phyloP scores from a whole-genome alignment of 1,284 basidiomycete genomes.

The Sanghuangporus baumii region DNA sequence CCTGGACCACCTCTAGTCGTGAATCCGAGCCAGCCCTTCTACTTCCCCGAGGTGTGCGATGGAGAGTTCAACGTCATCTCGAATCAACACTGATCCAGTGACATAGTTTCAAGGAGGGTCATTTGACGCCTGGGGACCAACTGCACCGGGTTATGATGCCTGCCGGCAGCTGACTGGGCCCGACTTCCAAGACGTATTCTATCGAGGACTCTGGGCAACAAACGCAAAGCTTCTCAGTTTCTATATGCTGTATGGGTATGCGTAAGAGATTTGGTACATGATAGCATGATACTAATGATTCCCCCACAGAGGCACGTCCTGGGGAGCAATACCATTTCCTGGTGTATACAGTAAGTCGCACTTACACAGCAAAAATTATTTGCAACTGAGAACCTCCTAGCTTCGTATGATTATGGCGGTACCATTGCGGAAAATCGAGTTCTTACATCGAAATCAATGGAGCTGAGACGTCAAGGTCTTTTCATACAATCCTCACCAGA shows the following conservation, averaged over 20 bases:
- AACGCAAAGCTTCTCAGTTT: conserved; percentile 28
- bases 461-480: conserved; percentile 68
- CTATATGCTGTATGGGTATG: conserved; percentile 31
- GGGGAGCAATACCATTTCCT: conserved; percentile 28
- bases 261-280: conserved; percentile 24
- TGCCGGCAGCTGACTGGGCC: conserved; percentile 26
- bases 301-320: conserved; percentile 25
- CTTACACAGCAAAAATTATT: neutral
- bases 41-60: conserved; percentile 28
- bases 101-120: conserved; percentile 34
- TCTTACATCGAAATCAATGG: conserved; percentile 62
- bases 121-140: conserved; percentile 25
- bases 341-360: conserved; percentile 29
- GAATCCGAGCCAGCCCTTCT: conserved; percentile 27
- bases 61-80: conserved; percentile 13
- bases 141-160: conserved; percentile 21
- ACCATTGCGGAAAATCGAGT: conserved; percentile 50
- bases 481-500: conserved; percentile 71
- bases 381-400: conserved; percentile 19
- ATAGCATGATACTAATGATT: neutral
- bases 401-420: conserved; percentile 23
- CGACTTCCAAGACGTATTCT: conserved; percentile 27
- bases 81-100: neutral
- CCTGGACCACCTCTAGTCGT: conserved; percentile 51
- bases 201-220: conserved; percentile 25